Conservation (phyloP, 2,329 filamentous ascomycete genomes). For the Ambrosiella beaveri region DNA sequence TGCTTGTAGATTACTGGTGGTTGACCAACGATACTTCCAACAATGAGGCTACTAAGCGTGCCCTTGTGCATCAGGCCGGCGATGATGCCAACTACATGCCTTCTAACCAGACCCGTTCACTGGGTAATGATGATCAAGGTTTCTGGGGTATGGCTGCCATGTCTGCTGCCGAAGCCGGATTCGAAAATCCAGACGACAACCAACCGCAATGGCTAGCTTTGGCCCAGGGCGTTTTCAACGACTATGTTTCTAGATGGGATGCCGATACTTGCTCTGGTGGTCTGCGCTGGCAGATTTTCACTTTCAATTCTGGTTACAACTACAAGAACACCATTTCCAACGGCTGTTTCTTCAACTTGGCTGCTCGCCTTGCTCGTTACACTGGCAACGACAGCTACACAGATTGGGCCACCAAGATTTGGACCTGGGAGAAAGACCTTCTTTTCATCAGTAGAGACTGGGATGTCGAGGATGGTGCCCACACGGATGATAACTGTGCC, state of each 20-base stretch:
- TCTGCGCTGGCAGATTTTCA: slow-evolving; percentile 72
- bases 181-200: slow-evolving; percentile 45
- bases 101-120: slow-evolving; percentile 40
- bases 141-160: slow-evolving; percentile 79
- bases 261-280: slow-evolving; percentile 48
- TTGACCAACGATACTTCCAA: slow-evolving; percentile 50
- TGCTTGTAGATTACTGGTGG: slow-evolving; percentile 55
- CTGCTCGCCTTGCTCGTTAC: slow-evolving; percentile 56
- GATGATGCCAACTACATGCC: slow-evolving; percentile 48
- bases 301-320: slow-evolving; percentile 53
- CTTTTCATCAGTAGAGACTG: slow-evolving; percentile 39
- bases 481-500: slow-evolving; percentile 24
- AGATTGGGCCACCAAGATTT: slow-evolving; percentile 56
- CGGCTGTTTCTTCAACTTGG: slow-evolving; percentile 53
- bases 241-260: slow-evolving; percentile 57
- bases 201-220: slow-evolving; percentile 62
- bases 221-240: slow-evolving; percentile 64
- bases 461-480: slow-evolving; percentile 35
- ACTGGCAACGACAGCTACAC: slow-evolving; percentile 65
- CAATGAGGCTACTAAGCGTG: slow-evolving; percentile 40
- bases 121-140: slow-evolving; percentile 60
- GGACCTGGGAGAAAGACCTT: slow-evolving; percentile 41
- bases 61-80: slow-evolving; percentile 42
- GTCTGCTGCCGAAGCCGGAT: slow-evolving; percentile 59
- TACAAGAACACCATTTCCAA: slow-evolving; percentile 55